Conservation (phyloP, 1,284 basidiomycete species). For the Inonotus obliquus region DNA sequence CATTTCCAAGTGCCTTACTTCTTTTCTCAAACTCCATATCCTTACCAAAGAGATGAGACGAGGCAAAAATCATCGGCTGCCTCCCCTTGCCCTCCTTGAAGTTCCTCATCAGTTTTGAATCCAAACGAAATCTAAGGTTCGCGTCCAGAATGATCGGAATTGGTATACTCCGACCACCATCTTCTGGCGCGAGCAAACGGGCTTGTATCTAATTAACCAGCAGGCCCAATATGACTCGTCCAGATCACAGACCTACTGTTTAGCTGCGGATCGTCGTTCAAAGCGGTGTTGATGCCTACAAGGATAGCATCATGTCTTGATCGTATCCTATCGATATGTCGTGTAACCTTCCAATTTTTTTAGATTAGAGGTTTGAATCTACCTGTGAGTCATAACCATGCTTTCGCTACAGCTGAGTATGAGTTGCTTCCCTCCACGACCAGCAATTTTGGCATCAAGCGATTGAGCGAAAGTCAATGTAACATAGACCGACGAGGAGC, state of each 20-base stretch:
- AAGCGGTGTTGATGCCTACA: slow-evolving; percentile 84
- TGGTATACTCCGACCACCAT: slow-evolving; percentile 44
- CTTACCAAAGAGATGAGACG: slow-evolving; percentile 27
- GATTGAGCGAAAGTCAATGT: slow-evolving; percentile 97
- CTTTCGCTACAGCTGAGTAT: slow-evolving; percentile 83
- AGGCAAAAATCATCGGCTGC: slow-evolving; percentile 69
- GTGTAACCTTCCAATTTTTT: neutral
- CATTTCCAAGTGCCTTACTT: slow-evolving; percentile 40
- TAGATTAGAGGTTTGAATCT: slow-evolving; percentile 16
- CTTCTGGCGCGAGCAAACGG: slow-evolving; percentile 48
- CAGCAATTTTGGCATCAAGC: slow-evolving; percentile 90
- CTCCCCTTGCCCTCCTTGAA: slow-evolving; percentile 54
- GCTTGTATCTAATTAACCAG: slow-evolving; percentile 32
- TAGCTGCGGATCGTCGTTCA: slow-evolving; percentile 91
- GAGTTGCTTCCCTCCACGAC: slow-evolving; percentile 68
- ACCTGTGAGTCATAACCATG: slow-evolving; percentile 96
- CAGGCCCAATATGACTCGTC: neutral
- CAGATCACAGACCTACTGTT: slow-evolving; percentile 57
- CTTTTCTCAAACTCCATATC: slow-evolving; percentile 33
- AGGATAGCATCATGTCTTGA: slow-evolving; percentile 91
- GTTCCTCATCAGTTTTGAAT: slow-evolving; percentile 75
- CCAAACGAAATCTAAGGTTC: slow-evolving; percentile 57
- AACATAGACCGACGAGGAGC: slow-evolving; percentile 29
- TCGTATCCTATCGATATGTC: slow-evolving; percentile 56
- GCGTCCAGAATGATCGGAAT: slow-evolving; percentile 85